phyloP scores from a whole-genome alignment of 2,329 filamentous ascomycete species.

The Colletotrichum lentis region DNA sequence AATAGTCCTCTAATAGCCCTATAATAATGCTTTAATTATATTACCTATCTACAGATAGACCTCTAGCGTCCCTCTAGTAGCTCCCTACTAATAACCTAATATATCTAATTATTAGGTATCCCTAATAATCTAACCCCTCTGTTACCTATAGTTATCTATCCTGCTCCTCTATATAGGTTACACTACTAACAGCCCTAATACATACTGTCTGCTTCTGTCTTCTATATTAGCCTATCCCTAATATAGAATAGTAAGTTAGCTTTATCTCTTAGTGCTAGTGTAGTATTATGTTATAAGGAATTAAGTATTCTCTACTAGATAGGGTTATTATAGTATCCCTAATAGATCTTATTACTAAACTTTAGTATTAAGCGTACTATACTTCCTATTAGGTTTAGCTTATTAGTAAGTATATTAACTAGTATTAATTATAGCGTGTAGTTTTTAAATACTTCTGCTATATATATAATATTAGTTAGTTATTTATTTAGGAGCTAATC shows the following conservation, averaged over 20 bases:
- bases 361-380: background rate
- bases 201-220: background rate
- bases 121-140: too few species aligned
- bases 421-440: accelerated
- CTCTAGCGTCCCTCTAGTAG: too few species aligned
- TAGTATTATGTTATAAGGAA: background rate
- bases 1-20: too few species aligned
- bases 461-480: background rate
- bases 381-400: background rate
- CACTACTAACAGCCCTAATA: too few species aligned
- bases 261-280: background rate
- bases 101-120: too few species aligned
- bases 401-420: background rate
- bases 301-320: background rate
- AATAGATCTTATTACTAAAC: background rate
- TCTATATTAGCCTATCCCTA: background rate
- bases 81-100: too few species aligned
- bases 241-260: background rate
- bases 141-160: too few species aligned
- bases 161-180: too few species aligned
- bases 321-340: background rate
- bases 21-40: too few species aligned
- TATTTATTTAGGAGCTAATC: background rate
- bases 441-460: background rate
- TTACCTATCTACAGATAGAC: too few species aligned